Evolutionary conservation across 164 flowering plant genomes (phyloP).

Genomic region (Pachysandra terminalis): DNA sequence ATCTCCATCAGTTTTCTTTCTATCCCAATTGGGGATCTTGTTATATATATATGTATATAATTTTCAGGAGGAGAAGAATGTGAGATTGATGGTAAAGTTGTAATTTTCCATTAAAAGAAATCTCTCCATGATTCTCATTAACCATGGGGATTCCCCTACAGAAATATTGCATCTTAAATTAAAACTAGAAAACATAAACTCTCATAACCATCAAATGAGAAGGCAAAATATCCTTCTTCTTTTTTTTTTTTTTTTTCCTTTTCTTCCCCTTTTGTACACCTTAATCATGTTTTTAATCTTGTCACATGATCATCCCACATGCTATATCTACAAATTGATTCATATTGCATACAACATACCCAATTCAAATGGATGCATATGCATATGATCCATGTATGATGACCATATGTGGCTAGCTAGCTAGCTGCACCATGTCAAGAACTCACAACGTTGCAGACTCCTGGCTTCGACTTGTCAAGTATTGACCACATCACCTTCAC

Average conservation of each 20-base stretch:
- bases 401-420: too few relatives aligned
- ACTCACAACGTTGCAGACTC: slow-evolving; percentile 10
- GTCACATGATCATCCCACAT: not conserved
- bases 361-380: not conserved
- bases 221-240: not conserved
- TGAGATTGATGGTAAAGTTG: too few relatives aligned
- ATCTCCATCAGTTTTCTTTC: too few relatives aligned
- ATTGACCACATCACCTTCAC: slow-evolving; percentile 36
- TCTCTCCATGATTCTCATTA: not conserved
- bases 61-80: not conserved
- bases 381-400: not conserved
- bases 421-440: not conserved
- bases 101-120: not conserved
- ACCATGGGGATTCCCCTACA: not conserved
- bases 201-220: not conserved
- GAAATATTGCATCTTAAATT: not conserved
- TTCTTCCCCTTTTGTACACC: not conserved
- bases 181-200: not conserved
- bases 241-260: too few relatives aligned
- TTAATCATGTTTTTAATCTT: too few relatives aligned
- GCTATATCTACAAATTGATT: not conserved
- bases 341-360: not conserved
- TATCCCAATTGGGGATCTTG: too few relatives aligned
- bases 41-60: too few relatives aligned
- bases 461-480: slow-evolving; percentile 14